A percentile compares a stretch with the other conserved stretches of the same genome.
Conservation (phyloP, 2,329 filamentous ascomycete genomes). For the Blastomyces parvus region DNA sequence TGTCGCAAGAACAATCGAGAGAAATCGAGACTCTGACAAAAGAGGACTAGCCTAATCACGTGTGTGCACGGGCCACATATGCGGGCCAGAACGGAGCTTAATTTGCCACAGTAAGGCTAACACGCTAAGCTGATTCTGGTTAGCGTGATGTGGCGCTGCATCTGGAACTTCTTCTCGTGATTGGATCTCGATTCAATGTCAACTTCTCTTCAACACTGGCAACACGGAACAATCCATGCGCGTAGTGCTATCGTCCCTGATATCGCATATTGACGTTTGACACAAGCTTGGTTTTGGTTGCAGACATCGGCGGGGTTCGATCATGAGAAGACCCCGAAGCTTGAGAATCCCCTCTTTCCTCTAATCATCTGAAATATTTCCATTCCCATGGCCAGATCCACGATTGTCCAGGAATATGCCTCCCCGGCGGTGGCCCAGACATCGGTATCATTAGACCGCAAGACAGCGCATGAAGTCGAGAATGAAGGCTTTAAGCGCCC, state of each 20-base stretch:
- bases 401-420: constrained; percentile 43
- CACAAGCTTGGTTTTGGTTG: neutral
- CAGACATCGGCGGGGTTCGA: neutral
- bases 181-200: constrained; percentile 7
- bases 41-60: neutral
- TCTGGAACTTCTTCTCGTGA: neutral
- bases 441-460: constrained; percentile 42
- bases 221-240: neutral
- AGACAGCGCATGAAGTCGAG: constrained; percentile 46
- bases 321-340: neutral
- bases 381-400: constrained; percentile 33
- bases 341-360: neutral
- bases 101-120: neutral
- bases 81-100: neutral
- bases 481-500: constrained; percentile 65
- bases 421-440: constrained; percentile 27
- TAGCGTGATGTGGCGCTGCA: neutral
- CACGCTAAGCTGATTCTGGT: neutral
- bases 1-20: neutral
- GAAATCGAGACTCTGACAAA: neutral
- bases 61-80: neutral
- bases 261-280: neutral
- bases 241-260: neutral
- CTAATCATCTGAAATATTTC: constrained; percentile 14
- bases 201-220: neutral